phyloP scores from a whole-genome alignment of 768 basidiomycete species.

The Amanita rubescens region DNA sequence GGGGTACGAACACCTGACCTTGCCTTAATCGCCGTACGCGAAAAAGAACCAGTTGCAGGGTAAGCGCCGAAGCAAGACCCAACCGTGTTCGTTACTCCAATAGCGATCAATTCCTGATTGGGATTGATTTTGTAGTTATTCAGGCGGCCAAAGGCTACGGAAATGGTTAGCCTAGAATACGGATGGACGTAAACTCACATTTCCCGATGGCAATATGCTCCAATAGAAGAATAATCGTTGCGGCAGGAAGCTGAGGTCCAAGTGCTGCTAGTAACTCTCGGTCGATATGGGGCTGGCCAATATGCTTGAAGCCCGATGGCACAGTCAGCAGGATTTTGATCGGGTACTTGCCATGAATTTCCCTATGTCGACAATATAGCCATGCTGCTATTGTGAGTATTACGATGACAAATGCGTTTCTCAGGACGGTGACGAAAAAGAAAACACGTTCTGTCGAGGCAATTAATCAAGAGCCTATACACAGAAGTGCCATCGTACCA shows the following conservation, averaged over 20 bases:
- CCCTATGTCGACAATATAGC: constrained; percentile 68
- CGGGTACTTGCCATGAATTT: constrained; percentile 60
- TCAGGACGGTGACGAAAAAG: constrained; percentile 72
- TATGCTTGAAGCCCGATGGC: constrained; percentile 72
- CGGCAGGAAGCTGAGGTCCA: constrained; percentile 68
- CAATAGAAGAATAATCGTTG: constrained; percentile 83
- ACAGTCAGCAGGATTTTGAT: constrained; percentile 81
- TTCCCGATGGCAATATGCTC: constrained; percentile 99
- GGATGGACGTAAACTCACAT: constrained; percentile 39
- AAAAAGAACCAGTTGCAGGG: constrained; percentile 97
- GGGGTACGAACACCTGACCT: constrained; percentile 98
- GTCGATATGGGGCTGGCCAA: constrained; percentile 35
- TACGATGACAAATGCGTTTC: constrained; percentile 85
- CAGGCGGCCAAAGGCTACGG: constrained; percentile 83
- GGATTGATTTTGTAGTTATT: constrained; percentile 94
- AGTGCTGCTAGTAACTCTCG: constrained; percentile 54
- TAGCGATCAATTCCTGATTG: constrained; percentile 93
- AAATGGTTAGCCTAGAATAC: background rate
- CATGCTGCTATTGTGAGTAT: constrained; percentile 83
- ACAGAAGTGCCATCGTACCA: constrained; percentile 29
- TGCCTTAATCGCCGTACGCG: constrained; percentile 91
- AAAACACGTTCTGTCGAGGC: constrained; percentile 46
- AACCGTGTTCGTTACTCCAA: constrained; percentile 92
- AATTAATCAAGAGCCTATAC: background rate
- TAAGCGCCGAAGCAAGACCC: constrained; percentile 90